Base-by-base conservation (phyloP, 2,329 filamentous ascomycete genomes). In the Biscogniauxia sp. region DNA sequence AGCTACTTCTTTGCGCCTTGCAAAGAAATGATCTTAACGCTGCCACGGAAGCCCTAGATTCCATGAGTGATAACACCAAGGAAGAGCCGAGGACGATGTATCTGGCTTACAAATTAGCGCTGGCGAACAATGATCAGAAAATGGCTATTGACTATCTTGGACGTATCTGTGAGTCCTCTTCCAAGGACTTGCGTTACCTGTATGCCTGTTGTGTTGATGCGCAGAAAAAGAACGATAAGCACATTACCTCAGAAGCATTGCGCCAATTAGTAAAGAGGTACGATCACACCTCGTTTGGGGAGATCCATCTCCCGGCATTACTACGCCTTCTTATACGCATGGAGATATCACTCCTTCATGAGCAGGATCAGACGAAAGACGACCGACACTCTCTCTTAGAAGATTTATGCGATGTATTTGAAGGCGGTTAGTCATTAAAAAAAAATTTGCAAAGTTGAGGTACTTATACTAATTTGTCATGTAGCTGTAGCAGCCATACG, bases 141-240 rank as follows among this genome's bases (percentile, higher is more conserved):
- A 70, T 82, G 72, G 88, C 88, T n/a, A 74, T 79, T 20, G 80
- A 86, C 53, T 91, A 88, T 69, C 81, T 96, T 2, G 78, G 85
- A 25, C 73, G 76, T 1, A 77, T 97, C 25, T 82, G 81, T 58
- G 79, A 79, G n/a, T 72, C 78, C 6, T 78, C 80, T 0, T 72
- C 78, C 0, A 80, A 82, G 20, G 83, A 88, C 37, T 78, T 80
- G 20, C 85, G 86, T 15, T 84, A 92, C 51, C 79, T 97, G 0
- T 92, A 93, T 65, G 90, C 92, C 1, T 97, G 93, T 68, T 85
- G 92, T 20, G 77, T 92, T 26, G 92, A 96, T 72, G 89, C 92
- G 2, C 87, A 93, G 55, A 80, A 86, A 63, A 78, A 79, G 0
- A 85, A 87, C 0, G 84, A 92, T 62, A 87, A 83, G 55, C 64